A percentile compares a stretch with the other conserved stretches of the same genome.
These are phyloP conservation scores for Musa schizocarpa DNA, from an alignment of 176 grass and related monocot genomes.

Conservation along the genomic window DNA sequence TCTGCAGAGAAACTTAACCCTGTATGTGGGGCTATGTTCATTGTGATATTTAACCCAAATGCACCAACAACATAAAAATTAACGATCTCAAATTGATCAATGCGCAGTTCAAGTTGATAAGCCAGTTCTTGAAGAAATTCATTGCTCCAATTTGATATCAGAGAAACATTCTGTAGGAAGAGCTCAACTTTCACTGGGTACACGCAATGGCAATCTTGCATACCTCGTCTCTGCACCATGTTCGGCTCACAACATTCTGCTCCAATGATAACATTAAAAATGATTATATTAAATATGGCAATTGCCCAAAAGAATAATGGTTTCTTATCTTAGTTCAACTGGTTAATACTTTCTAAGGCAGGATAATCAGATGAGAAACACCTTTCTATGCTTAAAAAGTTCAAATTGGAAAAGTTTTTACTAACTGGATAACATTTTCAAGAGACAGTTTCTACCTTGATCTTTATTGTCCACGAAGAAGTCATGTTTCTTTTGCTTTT, in stretches of 20 bases:
- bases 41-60: conserved; percentile 94
- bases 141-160: conserved; percentile 77
- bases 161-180: conserved; percentile 79
- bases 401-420: not conserved
- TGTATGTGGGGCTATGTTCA: conserved; percentile 80
- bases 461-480: no score
- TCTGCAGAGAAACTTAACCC: conserved; percentile 69
- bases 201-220: conserved; percentile 62
- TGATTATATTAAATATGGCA: not conserved
- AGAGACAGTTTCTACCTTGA: no score
- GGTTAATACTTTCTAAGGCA: not conserved
- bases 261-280: conserved; percentile 5
- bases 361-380: not conserved
- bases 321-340: not conserved
- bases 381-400: not conserved
- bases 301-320: not conserved
- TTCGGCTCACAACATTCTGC: conserved; percentile 77
- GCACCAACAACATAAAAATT: conserved; percentile 98
- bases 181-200: conserved; percentile 91
- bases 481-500: no score
- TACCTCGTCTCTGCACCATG: conserved; percentile 65
- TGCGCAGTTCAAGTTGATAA: conserved; percentile 53
- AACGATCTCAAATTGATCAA: conserved; percentile 71
- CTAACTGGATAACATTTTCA: not conserved
- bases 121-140: conserved; percentile 80